Evolutionary conservation across 2,329 filamentous ascomycete species (phyloP).

Genomic region (Diaporthe ilicicola): DNA sequence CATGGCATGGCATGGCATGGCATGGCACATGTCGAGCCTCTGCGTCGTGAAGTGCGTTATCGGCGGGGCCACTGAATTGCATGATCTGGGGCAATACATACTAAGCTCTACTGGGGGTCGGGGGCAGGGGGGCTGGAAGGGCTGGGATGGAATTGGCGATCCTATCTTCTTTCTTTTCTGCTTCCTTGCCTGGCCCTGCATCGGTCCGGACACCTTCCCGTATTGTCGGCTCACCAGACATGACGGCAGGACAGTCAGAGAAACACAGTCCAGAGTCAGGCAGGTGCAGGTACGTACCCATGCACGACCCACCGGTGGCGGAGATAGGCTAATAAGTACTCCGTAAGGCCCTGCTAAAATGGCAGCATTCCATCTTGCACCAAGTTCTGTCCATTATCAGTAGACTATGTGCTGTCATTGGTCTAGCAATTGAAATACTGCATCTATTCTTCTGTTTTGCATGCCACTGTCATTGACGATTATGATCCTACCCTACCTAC

Average conservation of each 20-base stretch:
- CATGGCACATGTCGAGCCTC: not conserved
- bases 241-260: not conserved
- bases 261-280: not conserved
- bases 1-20: not conserved
- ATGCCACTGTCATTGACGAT: not conserved
- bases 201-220: constrained; percentile 2
- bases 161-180: not conserved
- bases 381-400: too few relatives aligned
- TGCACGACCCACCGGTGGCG: not conserved
- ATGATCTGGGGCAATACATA: constrained; percentile 12
- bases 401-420: too few relatives aligned
- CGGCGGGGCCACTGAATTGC: constrained; percentile 7
- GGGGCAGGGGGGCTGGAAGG: not conserved
- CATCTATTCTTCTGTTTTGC: not conserved
- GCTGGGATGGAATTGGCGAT: not conserved
- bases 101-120: constrained; percentile 12
- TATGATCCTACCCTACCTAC: not conserved
- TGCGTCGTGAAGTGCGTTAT: constrained; percentile 5
- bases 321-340: not conserved
- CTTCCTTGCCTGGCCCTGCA: too few relatives aligned
- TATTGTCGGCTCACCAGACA: not conserved
- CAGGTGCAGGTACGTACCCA: not conserved
- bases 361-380: constrained; percentile 1
- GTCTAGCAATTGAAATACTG: not conserved
- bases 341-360: constrained; percentile 2